phyloP scores from a whole-genome alignment of 139 green algal species.

The Tetraselmis chui region DNA sequence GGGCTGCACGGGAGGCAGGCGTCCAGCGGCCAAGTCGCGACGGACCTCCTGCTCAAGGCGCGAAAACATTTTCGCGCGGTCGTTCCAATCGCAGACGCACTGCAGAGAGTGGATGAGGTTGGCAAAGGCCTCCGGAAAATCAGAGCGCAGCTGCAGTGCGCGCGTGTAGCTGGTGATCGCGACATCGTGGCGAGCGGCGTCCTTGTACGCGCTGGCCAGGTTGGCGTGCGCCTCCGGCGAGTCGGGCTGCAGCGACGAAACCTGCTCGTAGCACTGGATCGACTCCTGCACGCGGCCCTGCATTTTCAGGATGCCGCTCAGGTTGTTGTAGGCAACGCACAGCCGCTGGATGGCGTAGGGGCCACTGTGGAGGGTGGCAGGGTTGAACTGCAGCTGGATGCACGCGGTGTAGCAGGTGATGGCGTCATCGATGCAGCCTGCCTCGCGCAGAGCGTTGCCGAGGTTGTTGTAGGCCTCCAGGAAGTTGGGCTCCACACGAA shows the following conservation, averaged over 20 bases:
- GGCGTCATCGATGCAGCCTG: constrained; percentile 52
- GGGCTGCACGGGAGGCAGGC: constrained; percentile 76
- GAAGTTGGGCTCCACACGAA: constrained; percentile 60
- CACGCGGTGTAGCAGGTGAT: constrained; percentile 66
- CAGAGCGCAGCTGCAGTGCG: constrained; percentile 53
- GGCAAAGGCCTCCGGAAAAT: constrained; percentile 78
- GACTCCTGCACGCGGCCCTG: constrained; percentile 55
- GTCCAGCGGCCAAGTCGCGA: constrained; percentile 44
- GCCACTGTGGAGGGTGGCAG: constrained; percentile 6
- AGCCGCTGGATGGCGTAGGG: constrained; percentile 45
- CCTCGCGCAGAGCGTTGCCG: constrained; percentile 67
- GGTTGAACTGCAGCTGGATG: constrained; percentile 65
- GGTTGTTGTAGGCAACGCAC: constrained; percentile 74
- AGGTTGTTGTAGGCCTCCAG: constrained; percentile 81
- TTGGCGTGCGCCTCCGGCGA: constrained; percentile 64
- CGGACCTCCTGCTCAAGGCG: constrained; percentile 44
- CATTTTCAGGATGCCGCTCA: constrained; percentile 61
- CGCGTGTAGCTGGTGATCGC: constrained; percentile 64
- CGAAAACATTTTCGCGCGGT: constrained; percentile 57
- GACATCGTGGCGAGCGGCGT: constrained; percentile 56
- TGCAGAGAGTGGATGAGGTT: constrained; percentile 79
- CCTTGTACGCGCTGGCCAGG: constrained; percentile 72
- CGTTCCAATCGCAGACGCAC: constrained; percentile 82
- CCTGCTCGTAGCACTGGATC: constrained; percentile 76
- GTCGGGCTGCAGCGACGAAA: constrained; percentile 55